phyloP scores from a whole-genome alignment of 441 rosid species.

The Lepidium campestre region DNA sequence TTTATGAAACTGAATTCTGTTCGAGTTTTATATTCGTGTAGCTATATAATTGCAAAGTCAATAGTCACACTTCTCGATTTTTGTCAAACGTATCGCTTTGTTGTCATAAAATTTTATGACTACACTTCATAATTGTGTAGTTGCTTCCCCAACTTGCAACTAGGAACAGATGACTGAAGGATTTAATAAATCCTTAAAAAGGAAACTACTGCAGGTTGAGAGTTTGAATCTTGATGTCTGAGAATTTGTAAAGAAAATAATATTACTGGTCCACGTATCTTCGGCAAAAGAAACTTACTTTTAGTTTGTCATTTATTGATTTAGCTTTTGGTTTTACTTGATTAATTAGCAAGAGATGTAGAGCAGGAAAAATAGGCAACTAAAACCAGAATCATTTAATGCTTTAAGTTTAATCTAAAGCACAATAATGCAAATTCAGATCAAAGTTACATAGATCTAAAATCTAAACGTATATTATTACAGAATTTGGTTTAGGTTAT shows the following conservation, averaged over 20 bases:
- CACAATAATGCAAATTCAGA: too few species aligned
- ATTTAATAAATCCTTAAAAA: not conserved
- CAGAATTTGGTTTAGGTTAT: too few species aligned
- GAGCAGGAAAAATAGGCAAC: conserved; percentile 93
- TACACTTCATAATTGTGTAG: not conserved
- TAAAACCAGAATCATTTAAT: conserved; percentile 98
- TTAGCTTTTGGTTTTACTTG: conserved; percentile 11
- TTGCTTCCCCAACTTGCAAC: not conserved
- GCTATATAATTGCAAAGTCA: not conserved
- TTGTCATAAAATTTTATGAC: too few species aligned
- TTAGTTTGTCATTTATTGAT: not conserved
- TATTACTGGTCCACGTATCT: too few species aligned
- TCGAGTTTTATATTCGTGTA: not conserved
- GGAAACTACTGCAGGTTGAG: too few species aligned
- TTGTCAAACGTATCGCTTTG: too few species aligned
- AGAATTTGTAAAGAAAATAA: too few species aligned
- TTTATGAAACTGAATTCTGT: not conserved
- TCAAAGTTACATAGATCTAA: too few species aligned
- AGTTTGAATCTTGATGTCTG: too few species aligned
- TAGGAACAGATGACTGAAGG: not conserved
- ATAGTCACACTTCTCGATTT: not conserved
- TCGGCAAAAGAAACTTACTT: too few species aligned
- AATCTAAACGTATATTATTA: too few species aligned
- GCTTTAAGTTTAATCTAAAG: too few species aligned
- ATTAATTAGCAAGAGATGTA: conserved; percentile 72